These are phyloP conservation scores for Ceratobasidium sp. DNA, from an alignment of 1,284 basidiomycete genomes.

Conservation along the genomic window DNA sequence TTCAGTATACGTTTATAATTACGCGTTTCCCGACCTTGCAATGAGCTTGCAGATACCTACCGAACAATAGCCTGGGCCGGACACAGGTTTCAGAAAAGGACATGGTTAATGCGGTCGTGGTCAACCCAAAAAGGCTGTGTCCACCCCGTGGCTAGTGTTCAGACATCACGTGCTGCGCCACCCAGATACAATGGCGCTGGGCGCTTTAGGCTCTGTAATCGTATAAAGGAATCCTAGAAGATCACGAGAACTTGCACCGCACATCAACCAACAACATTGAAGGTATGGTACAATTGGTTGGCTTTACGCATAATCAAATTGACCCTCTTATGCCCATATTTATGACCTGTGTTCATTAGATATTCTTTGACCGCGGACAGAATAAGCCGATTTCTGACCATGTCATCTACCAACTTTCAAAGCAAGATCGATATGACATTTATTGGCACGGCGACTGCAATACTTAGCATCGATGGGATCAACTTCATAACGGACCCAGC, in stretches of 20 bases:
- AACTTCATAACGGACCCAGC: constrained; percentile 46
- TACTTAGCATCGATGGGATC: constrained; percentile 46
- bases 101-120: constrained; percentile 17
- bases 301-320: not conserved
- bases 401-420: constrained; percentile 1
- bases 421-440: constrained; percentile 45
- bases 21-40: constrained; percentile 30
- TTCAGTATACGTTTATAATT: not conserved
- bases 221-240: no score
- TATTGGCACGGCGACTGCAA: constrained; percentile 46
- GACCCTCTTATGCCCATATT: not conserved
- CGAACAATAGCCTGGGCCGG: constrained; percentile 35
- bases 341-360: not conserved
- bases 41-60: constrained; percentile 35
- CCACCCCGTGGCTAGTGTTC: constrained; percentile 19
- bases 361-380: no score
- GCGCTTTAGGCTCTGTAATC: no score
- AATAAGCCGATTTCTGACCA: not conserved
- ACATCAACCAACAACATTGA: not conserved
- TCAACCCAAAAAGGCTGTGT: constrained; percentile 3
- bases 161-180: constrained; percentile 5
- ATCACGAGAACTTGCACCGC: not conserved
- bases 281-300: not conserved
- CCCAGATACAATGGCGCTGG: not conserved
- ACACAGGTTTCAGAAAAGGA: constrained; percentile 35